Evolutionary conservation across 148 eudicot genomes (phyloP).

Genomic region (Mesembryanthemum crystallinum): DNA sequence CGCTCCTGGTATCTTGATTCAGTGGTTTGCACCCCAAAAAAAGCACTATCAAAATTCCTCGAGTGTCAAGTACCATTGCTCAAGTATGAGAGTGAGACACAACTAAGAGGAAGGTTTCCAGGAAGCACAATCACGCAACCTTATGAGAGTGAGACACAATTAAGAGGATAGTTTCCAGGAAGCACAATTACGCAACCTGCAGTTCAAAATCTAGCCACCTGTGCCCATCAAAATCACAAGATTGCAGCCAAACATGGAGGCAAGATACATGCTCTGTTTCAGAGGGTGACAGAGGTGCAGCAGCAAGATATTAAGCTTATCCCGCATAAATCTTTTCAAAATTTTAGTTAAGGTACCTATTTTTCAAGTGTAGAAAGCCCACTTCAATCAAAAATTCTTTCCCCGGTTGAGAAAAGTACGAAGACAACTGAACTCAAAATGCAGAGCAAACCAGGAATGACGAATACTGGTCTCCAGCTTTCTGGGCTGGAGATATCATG

Average conservation of each 20-base stretch:
- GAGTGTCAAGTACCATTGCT: background rate
- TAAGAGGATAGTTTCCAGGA: background rate
- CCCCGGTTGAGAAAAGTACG: slow-evolving; percentile 72
- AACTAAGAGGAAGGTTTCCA: background rate
- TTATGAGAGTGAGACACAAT: background rate
- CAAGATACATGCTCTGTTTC: slow-evolving; percentile 1
- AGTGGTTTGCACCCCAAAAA: background rate
- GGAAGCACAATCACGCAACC: no score
- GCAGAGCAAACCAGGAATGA: slow-evolving; percentile 83
- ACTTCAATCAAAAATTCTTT: slow-evolving; percentile 80
- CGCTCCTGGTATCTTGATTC: background rate
- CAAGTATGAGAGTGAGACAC: background rate
- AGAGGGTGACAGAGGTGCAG: slow-evolving; percentile 1
- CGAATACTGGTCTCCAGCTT: slow-evolving; percentile 79
- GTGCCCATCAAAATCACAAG: background rate
- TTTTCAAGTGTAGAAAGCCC: slow-evolving; percentile 15
- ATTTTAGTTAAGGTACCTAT: slow-evolving; percentile 6
- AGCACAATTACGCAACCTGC: background rate
- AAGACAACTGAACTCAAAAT: slow-evolving; percentile 71
- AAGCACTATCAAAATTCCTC: background rate
- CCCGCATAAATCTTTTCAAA: background rate
- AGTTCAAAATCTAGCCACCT: slow-evolving; percentile 1
- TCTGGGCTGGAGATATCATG: slow-evolving; percentile 73
- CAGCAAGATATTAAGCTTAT: background rate
- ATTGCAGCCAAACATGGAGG: slow-evolving; percentile 2